Percentiles rank a stretch among this genome's conserved stretches.
phyloP scores from a whole-genome alignment of 1,284 basidiomycete species.

The Sporisorium exsertum region DNA sequence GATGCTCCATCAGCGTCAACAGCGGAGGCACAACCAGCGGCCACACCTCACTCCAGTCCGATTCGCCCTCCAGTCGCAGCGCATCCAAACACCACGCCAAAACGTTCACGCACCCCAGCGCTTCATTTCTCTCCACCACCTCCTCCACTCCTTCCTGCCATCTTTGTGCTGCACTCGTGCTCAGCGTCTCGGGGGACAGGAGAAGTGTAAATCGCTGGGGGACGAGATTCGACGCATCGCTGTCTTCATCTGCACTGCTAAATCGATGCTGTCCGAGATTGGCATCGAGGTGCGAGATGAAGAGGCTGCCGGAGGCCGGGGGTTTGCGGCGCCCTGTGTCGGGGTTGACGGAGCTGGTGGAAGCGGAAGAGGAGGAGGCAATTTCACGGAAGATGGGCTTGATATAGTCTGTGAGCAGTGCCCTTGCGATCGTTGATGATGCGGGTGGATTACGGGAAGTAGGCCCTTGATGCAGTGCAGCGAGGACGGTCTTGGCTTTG shows the following conservation, averaged over 20 bases:
- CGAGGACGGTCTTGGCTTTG: not conserved
- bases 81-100: conserved; percentile 22
- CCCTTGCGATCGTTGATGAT: conserved; percentile 7
- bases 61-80: conserved; percentile 7
- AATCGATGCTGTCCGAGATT: conserved; percentile 36
- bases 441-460: not conserved
- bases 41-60: conserved; percentile 37
- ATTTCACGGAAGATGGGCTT: conserved; percentile 35
- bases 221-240: conserved; percentile 17
- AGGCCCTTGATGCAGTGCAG: not conserved
- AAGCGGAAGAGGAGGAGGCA: conserved; percentile 13
- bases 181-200: not conserved
- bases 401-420: conserved; percentile 31
- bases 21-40: conserved; percentile 38
- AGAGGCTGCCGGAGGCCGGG: conserved; percentile 7
- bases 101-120: conserved; percentile 38
- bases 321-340: conserved; percentile 24
- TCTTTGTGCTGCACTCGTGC: not conserved
- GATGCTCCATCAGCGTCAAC: conserved; percentile 41
- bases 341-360: conserved; percentile 20
- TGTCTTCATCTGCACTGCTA: conserved; percentile 22
- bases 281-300: conserved; percentile 26
- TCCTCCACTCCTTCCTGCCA: not conserved
- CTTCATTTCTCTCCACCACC: conserved; percentile 26
- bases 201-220: conserved; percentile 15